Evolutionary conservation across 2,329 filamentous ascomycete genomes (phyloP), one percentile per base, ranked within the genome.

Genomic region (Colletotrichum lini): DNA sequence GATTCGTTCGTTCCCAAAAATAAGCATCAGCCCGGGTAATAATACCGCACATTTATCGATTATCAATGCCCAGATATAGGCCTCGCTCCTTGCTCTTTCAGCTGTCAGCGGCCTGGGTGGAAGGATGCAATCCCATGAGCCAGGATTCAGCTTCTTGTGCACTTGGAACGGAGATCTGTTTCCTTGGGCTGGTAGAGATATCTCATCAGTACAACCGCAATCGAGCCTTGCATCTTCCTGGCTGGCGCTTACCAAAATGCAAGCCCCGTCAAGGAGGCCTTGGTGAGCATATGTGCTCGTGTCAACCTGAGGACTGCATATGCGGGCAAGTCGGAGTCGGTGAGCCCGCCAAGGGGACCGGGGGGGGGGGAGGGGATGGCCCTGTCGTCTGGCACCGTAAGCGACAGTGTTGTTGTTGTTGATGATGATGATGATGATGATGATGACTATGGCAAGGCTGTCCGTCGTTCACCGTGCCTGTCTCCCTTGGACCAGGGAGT

Each of bases 271-370:
- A 4, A 4, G 26, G 26, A 16, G 26, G 3, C 57, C 9, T 21
- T 15, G 21, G 9, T 56, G 7, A 21, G 9, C 23, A 18, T 26
- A 4, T 12, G 18, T 56, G 8, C 61, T 56, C 52, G 49, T 40
- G 45, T 42, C 49, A 56, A 38, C 9, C 16, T 40, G 49, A 26
- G 15, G 7, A 21, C 21, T 64, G 58, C 58, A 61, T 61, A 49
- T 60, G 44, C 58, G 44, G 58, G 45, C 44, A 61, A 60, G 58
- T 61, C n/a, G 26, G 26, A 50, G 15, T 2, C 35, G 2, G 18
- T 40, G n/a, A 40, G 58, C 44, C 44, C 58, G 35, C 18, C 45
- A 49, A 49, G 57, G 57, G 57, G 42, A 26, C 26, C 26, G 26
- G 26, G 26, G 26, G 26, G 26, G 26, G 4, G 6, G 18, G 4